Evolutionary conservation across 1,284 basidiomycete species (phyloP), one percentile per base, ranked within the genome.

Genomic region (Cryptococcus sp.): DNA sequence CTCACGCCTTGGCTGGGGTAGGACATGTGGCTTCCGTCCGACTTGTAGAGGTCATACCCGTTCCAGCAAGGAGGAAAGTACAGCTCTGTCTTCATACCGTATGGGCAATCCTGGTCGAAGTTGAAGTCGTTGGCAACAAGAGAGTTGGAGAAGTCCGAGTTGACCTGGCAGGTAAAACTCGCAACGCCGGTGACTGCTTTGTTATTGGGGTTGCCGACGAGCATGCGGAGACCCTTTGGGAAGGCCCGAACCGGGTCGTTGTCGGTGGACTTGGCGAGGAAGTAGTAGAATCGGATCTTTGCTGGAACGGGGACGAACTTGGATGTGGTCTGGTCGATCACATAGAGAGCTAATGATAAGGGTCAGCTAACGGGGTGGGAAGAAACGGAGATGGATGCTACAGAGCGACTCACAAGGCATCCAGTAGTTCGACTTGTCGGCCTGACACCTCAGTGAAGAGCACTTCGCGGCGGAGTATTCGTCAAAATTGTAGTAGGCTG

Each of bases 361-460:
- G 15, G 50, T 51, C 39, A 36, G 43, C 37, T 28, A 15, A n/a
- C 16, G 28, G 9, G 28, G 28, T 18, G 12, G 35, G 40, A 35
- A 47, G 24, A 16, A 46, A 39, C n/a, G 48, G 43, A 48, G 12
- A 28, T 48, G 20, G 37, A 35, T 3, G 35, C 37, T 38, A 21
- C 33, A 55, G 28, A 12, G 24, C 18, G 4, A 61, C 63, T 56
- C 40, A 63, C 59, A 55, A 18, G 68, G 68, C 59, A 64, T 63
- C 68, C 68, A 69, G 49, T 72, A 73, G 45, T 69, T 70, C 1
- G 68, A 70, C 59, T 72, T 73, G 63, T 73, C 72, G 20, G 59
- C 68, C 37, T 68, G 63, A 21, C 69, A 40, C 43, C 50, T 37
- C 11, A 61, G 50, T 9, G 63, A 59, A 5, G 65, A 66, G 55